A percentile compares a stretch with the other conserved stretches of the same genome.
Conservation (phyloP, 2,329 filamentous ascomycete species). For the Aspergillus floridensis region DNA sequence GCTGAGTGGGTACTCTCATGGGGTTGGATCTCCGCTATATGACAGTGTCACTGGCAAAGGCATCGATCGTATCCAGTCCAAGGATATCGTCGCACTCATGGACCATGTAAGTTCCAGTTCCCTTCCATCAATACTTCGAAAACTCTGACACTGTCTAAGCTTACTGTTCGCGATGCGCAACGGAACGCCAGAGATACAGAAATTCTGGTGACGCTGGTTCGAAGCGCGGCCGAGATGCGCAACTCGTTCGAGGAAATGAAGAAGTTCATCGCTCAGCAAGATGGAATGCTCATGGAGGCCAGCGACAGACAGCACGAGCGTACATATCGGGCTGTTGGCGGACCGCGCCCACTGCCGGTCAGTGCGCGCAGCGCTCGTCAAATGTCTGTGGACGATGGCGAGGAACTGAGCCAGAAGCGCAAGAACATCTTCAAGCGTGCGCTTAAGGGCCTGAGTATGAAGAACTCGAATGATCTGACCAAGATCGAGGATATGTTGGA, state of each 20-base stretch:
- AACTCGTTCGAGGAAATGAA: slow-evolving; percentile 96
- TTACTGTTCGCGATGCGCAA: slow-evolving; percentile 95
- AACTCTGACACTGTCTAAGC: slow-evolving; percentile 24
- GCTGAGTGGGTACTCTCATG: slow-evolving; percentile 86
- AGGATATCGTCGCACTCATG: slow-evolving; percentile 96
- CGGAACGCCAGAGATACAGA: slow-evolving; percentile 95
- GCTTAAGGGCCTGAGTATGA: slow-evolving; percentile 83
- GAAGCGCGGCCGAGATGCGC: slow-evolving; percentile 93
- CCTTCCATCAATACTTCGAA: too few relatives aligned
- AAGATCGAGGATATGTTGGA: slow-evolving; percentile 91
- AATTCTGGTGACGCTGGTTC: slow-evolving; percentile 89
- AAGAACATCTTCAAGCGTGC: slow-evolving; percentile 92
- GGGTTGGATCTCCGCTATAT: slow-evolving; percentile 84
- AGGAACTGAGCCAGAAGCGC: slow-evolving; percentile 70
- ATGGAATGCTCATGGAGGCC: slow-evolving; percentile 81
- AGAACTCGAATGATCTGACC: slow-evolving; percentile 81
- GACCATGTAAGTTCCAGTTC: slow-evolving; percentile 58
- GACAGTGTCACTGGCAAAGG: slow-evolving; percentile 84
- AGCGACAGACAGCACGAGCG: slow-evolving; percentile 86
- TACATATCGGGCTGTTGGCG: slow-evolving; percentile 77
- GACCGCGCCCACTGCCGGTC: slow-evolving; percentile 77
- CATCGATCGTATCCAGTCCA: slow-evolving; percentile 88
- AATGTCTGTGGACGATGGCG: slow-evolving; percentile 51
- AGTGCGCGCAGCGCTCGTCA: slow-evolving; percentile 59
- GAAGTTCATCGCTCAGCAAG: slow-evolving; percentile 83